Evolutionary conservation across 805 yeast species (phyloP).

Genomic region (Pachysolen tannophilus): DNA sequence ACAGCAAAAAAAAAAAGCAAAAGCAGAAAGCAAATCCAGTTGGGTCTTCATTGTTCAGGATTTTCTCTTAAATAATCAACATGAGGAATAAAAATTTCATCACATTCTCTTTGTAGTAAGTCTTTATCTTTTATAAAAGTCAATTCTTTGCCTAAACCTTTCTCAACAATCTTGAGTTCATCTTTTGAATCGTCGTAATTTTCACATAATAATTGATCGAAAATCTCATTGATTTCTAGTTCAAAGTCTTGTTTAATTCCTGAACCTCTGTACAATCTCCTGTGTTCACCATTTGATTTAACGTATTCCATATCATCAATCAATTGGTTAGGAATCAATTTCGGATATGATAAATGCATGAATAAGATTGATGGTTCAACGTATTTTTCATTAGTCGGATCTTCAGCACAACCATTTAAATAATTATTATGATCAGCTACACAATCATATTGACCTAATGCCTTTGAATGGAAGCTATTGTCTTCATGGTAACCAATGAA

Average conservation of each 20-base stretch:
- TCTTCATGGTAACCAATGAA: constrained; percentile 42
- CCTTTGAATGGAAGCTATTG: constrained; percentile 28
- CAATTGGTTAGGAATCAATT: constrained; percentile 26
- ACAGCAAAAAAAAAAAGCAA: not conserved
- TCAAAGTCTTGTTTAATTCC: constrained; percentile 26
- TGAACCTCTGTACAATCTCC: constrained; percentile 23
- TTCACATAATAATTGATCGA: constrained; percentile 28
- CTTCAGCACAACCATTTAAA: constrained; percentile 11
- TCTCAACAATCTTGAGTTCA: not conserved
- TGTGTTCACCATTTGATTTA: constrained; percentile 19
- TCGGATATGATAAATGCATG: constrained; percentile 58
- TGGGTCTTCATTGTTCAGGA: constrained; percentile 15
- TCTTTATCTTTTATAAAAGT: constrained; percentile 18
- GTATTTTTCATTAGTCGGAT: constrained; percentile 13
- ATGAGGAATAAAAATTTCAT: constrained; percentile 26
- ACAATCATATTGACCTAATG: constrained; percentile 37
- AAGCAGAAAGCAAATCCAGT: not conserved
- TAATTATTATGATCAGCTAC: constrained; percentile 19
- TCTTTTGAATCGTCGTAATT: constrained; percentile 16
- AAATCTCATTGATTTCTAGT: constrained; percentile 29
- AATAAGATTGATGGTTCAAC: constrained; percentile 25
- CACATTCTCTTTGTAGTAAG: constrained; percentile 21
- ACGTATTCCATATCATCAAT: constrained; percentile 17
- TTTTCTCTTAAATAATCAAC: constrained; percentile 22
- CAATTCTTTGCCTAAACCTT: constrained; percentile 18